Conservation (phyloP, 345 rosid species). For the Rhodamnia argentea region DNA sequence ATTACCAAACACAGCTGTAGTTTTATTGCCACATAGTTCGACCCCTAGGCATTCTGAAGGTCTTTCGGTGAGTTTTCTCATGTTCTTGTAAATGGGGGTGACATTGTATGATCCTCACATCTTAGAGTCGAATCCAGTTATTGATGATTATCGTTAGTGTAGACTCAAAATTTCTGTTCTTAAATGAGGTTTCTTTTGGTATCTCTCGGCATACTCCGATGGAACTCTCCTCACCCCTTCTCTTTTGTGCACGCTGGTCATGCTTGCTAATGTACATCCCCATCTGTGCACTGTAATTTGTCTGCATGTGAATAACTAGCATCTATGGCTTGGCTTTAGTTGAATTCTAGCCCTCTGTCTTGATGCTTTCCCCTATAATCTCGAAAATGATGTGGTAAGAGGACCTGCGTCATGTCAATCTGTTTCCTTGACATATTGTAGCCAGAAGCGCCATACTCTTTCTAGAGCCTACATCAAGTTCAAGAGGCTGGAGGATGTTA, state of each 20-base stretch:
- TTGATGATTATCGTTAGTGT: not conserved
- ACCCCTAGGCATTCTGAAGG: not conserved
- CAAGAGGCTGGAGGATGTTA: slow-evolving; percentile 45
- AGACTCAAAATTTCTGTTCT: not conserved
- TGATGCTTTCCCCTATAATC: too few species aligned
- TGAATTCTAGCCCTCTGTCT: not conserved
- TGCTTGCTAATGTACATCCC: too few species aligned
- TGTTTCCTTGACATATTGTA: slow-evolving; percentile 18
- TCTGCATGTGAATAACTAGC: not conserved
- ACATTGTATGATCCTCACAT: not conserved
- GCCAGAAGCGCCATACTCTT: slow-evolving; percentile 47
- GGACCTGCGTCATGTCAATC: not conserved
- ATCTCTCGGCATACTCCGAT: not conserved
- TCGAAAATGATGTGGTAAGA: not conserved
- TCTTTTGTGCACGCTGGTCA: too few species aligned
- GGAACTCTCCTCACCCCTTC: not conserved
- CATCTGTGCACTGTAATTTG: too few species aligned
- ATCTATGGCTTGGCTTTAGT: not conserved
- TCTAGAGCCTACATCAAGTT: slow-evolving; percentile 64
- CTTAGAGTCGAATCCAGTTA: not conserved
- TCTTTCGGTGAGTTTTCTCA: not conserved
- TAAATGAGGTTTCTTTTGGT: not conserved
- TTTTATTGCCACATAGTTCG: not conserved
- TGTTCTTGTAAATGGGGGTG: not conserved
- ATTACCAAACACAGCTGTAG: not conserved